Percentiles rank a stretch among this genome's conserved stretches.
phyloP scores from a whole-genome alignment of 441 rosid species.

The Omphalea diandra region DNA sequence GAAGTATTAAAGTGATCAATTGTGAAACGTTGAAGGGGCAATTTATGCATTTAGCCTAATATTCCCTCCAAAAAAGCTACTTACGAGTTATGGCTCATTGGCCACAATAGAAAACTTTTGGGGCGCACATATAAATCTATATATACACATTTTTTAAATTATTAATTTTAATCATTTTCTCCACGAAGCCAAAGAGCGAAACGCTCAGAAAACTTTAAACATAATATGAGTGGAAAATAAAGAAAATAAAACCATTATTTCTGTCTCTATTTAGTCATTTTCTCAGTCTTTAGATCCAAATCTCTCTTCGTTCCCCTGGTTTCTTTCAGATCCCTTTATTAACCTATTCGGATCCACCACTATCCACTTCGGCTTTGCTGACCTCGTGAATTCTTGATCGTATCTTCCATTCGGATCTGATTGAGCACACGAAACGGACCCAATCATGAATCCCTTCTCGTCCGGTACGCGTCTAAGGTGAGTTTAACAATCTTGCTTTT shows the following conservation, averaged over 20 bases:
- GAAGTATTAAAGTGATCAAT: too few species aligned
- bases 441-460: conserved; percentile 97
- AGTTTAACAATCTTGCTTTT: conserved; percentile 22
- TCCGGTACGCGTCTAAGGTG: conserved; percentile 97
- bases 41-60: too few species aligned
- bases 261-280: neutral
- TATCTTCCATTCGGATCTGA: conserved; percentile 39
- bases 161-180: neutral
- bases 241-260: neutral
- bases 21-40: too few species aligned
- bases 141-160: neutral
- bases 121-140: neutral
- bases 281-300: conserved; percentile 46
- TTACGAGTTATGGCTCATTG: too few species aligned
- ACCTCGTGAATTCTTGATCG: too few species aligned
- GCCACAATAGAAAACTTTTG: neutral
- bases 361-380: conserved; percentile 6
- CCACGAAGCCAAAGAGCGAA: conserved; percentile 3
- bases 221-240: too few species aligned
- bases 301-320: conserved; percentile 28
- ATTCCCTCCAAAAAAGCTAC: too few species aligned
- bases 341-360: conserved; percentile 36
- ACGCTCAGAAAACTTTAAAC: conserved; percentile 18
- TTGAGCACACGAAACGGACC: conserved; percentile 35
- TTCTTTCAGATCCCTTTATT: conserved; percentile 37